A percentile compares a stretch with the other conserved stretches of the same genome.
Evolutionary conservation across 495 filamentous ascomycete species (phyloP).

Genomic region (Cercophora sp.): DNA sequence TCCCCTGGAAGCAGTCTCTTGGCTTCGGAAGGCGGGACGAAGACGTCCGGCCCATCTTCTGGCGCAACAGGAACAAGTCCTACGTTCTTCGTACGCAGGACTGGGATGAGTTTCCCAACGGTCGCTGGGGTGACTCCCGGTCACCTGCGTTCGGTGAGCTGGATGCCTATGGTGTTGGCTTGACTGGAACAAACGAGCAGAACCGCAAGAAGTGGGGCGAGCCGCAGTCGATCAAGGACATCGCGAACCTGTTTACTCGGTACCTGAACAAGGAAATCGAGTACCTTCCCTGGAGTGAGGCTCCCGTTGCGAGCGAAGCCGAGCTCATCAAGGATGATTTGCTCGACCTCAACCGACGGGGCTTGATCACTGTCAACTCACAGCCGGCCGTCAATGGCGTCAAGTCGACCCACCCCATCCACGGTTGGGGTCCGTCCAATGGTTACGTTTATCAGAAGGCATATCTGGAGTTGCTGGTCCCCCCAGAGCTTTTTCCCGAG

Average conservation of each 20-base stretch:
- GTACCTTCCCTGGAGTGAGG: constrained; percentile 91
- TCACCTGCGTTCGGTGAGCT: constrained; percentile 97
- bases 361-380: constrained; percentile 94
- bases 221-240: constrained; percentile 71
- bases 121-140: constrained; percentile 95
- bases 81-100: constrained; percentile 94
- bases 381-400: constrained; percentile 94
- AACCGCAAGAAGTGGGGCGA: constrained; percentile 95
- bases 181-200: constrained; percentile 95
- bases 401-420: constrained; percentile 77
- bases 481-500: constrained; percentile 72
- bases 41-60: constrained; percentile 98
- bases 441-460: constrained; percentile 99
- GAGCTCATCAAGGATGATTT: constrained; percentile 71
- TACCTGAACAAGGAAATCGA: constrained; percentile 79
- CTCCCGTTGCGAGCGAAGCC: constrained; percentile 76
- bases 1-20: constrained; percentile 95
- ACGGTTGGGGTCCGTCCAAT: constrained; percentile 92
- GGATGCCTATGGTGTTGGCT: constrained; percentile 89
- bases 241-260: constrained; percentile 75
- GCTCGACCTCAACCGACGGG: constrained; percentile 75
- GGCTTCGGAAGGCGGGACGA: constrained; percentile 82
- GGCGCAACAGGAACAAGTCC: constrained; percentile 93
- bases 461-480: constrained; percentile 87
- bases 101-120: constrained; percentile 99